Evolutionary conservation across 352 stramenopile genomes (phyloP).

Genomic region (Phytopythium mirpurense): DNA sequence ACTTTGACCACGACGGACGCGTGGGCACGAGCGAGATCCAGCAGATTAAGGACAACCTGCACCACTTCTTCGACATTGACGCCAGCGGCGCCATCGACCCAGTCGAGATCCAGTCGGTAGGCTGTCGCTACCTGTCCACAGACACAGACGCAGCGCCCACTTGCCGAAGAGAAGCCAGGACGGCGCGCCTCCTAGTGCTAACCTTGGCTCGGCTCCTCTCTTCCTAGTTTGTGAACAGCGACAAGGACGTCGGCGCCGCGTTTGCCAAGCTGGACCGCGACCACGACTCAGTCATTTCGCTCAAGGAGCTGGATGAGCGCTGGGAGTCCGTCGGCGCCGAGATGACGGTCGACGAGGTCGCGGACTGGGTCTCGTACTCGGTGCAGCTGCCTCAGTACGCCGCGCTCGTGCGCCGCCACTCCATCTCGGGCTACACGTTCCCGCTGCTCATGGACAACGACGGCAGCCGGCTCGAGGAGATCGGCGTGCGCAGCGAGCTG

Average conservation of each 20-base stretch:
- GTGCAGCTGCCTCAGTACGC: conserved; percentile 82
- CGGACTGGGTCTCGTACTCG: conserved; percentile 75
- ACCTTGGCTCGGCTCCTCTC: too few relatives aligned
- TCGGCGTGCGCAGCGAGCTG: conserved; percentile 62
- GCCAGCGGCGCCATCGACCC: conserved; percentile 72
- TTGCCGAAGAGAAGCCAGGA: too few relatives aligned
- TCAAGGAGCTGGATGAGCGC: conserved; percentile 75
- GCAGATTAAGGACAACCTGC: conserved; percentile 77
- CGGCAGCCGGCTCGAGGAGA: conserved; percentile 56
- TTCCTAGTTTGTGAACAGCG: conserved; percentile 48
- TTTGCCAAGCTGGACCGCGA: conserved; percentile 78
- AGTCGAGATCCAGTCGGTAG: conserved; percentile 56
- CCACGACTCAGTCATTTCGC: conserved; percentile 75
- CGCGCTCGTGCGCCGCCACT: conserved; percentile 69
- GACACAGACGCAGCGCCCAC: too few relatives aligned
- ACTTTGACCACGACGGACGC: conserved; percentile 74
- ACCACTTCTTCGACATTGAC: conserved; percentile 74
- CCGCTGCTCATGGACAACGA: conserved; percentile 83
- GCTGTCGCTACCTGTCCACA: too few relatives aligned
- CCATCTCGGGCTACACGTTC: conserved; percentile 84
- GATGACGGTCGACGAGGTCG: conserved; percentile 82
- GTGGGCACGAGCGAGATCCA: conserved; percentile 75
- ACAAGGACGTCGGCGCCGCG: conserved; percentile 61
- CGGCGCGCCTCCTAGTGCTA: too few relatives aligned
- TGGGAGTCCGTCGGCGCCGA: conserved; percentile 78